A percentile compares a stretch with the other conserved stretches of the same genome.
Evolutionary conservation across 2,329 filamentous ascomycete genomes (phyloP).

Genomic region (Sarocladium oryzae): DNA sequence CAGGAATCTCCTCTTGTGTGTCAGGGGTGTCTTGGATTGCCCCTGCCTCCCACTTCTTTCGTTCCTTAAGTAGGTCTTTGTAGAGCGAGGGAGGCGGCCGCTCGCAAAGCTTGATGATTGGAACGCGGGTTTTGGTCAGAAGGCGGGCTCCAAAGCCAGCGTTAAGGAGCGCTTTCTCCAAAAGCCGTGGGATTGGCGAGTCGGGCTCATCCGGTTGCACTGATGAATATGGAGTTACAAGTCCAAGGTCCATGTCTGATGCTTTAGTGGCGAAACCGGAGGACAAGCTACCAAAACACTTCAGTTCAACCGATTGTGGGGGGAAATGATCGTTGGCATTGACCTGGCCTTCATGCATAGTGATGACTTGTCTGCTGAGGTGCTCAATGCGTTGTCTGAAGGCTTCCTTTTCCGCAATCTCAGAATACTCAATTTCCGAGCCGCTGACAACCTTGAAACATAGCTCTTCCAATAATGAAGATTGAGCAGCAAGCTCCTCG

Average conservation of each 20-base stretch:
- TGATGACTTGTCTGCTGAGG: conserved; percentile 56
- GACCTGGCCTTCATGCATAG: conserved; percentile 39
- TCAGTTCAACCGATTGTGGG: conserved; percentile 54
- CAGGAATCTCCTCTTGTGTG: neutral
- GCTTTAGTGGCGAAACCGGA: conserved; percentile 81
- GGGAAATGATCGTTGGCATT: conserved; percentile 38
- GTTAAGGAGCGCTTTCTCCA: conserved; percentile 70
- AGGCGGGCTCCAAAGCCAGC: conserved; percentile 69
- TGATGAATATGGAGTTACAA: conserved; percentile 58
- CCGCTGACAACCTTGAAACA: conserved; percentile 39
- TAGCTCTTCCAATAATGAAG: conserved; percentile 41
- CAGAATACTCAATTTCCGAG: conserved; percentile 55
- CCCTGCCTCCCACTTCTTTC: conserved; percentile 64
- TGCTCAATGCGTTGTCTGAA: conserved; percentile 61
- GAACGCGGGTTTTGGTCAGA: conserved; percentile 71
- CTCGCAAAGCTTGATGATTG: conserved; percentile 83
- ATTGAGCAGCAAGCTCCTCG: conserved; percentile 44
- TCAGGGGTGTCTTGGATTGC: conserved; percentile 22
- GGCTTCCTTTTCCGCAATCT: conserved; percentile 63
- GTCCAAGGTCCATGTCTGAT: conserved; percentile 86
- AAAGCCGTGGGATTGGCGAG: conserved; percentile 61
- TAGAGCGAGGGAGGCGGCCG: conserved; percentile 56
- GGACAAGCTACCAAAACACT: conserved; percentile 74
- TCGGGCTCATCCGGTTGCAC: conserved; percentile 46
- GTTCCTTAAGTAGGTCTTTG: conserved; percentile 54